Conservation (phyloP, 2,329 filamentous ascomycete genomes). For the Phoma sp. region DNA sequence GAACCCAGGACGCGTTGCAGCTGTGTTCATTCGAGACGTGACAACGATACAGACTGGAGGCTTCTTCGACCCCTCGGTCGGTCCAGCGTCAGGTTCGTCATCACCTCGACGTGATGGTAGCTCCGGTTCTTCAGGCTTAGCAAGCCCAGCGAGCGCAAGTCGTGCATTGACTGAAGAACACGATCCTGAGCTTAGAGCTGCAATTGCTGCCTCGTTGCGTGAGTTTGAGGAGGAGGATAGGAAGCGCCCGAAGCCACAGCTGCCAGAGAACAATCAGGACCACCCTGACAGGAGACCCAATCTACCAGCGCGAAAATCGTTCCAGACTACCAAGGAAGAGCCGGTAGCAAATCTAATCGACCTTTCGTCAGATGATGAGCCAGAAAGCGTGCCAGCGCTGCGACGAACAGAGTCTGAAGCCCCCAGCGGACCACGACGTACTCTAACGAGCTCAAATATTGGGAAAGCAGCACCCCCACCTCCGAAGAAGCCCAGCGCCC, state of each 20-base stretch:
- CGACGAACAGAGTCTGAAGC: conserved; percentile 36
- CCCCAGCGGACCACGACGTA: background rate
- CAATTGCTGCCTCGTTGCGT: conserved; percentile 56
- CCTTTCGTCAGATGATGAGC: conserved; percentile 54
- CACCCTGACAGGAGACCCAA: conserved; percentile 41
- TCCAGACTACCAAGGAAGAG: conserved; percentile 31
- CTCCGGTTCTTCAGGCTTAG: conserved; percentile 17
- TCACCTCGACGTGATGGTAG: conserved; percentile 25
- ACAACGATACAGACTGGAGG: conserved; percentile 80
- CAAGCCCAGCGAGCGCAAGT: conserved; percentile 19
- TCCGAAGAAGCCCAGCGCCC: conserved; percentile 43
- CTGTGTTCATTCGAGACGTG: conserved; percentile 93
- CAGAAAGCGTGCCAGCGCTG: conserved; percentile 22
- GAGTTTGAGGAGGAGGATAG: conserved; percentile 53
- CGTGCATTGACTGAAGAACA: conserved; percentile 49
- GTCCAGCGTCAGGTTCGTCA: conserved; percentile 41
- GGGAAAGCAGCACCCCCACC: conserved; percentile 41
- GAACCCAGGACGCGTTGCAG: conserved; percentile 82
- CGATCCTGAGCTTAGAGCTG: conserved; percentile 55
- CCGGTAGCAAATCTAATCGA: conserved; percentile 54
- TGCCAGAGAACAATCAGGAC: conserved; percentile 45
- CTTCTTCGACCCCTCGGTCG: conserved; percentile 76
- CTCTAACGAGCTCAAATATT: conserved; percentile 5
- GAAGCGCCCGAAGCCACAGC: conserved; percentile 42
- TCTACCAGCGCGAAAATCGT: conserved; percentile 44